Base-by-base conservation (phyloP, 2,329 filamentous ascomycete species). In the Fusarium papillatum region DNA sequence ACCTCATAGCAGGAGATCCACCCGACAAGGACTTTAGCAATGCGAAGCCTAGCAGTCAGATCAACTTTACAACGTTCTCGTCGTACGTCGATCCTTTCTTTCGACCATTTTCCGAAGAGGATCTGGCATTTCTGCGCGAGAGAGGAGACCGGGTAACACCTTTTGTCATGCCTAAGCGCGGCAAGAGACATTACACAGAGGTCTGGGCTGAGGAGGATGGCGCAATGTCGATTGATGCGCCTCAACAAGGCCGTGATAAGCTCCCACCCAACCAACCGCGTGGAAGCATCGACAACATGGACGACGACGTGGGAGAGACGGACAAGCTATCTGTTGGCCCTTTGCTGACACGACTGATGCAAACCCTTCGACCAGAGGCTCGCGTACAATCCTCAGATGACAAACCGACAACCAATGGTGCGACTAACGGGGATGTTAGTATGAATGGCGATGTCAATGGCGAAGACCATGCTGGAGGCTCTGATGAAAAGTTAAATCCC, bases 21-120 rank as follows among this genome's bases (percentile, higher is more conserved):
- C 96, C 97, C 2, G 96, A 98, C 83, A 95, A 95, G 82, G 97
- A 99, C 85, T 98, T 98, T 81, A 98, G 95, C 82, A 98, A 92
- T 81, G 94, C 95, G 39, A 99, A 98, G 82, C 95, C 96, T 7
- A 93, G 93, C 24, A 98, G 96, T 80, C 97, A 99, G 86, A 97
- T 98, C 83, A 96, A 94, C 82, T 97, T 97, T 76, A 94, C 92
- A 68, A 98, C 96, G 2, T 99, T 99, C 84, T 93, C 94, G n/a
- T 93, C 94, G 8, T 98, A 97, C 81, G 90, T 97, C 66, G 97
- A 99, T 75, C 95, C 96, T 0, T 98, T 95, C 85, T 97, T 98
- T 76, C 92, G 96, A 8, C 92, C 94, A 0, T 94, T 98, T 78
- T 95, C 93, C 1, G 97, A 99, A 81, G 97, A 99, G 82, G 97